phyloP scores from a whole-genome alignment of 352 stramenopile species.

The Phytopythium boreale region DNA sequence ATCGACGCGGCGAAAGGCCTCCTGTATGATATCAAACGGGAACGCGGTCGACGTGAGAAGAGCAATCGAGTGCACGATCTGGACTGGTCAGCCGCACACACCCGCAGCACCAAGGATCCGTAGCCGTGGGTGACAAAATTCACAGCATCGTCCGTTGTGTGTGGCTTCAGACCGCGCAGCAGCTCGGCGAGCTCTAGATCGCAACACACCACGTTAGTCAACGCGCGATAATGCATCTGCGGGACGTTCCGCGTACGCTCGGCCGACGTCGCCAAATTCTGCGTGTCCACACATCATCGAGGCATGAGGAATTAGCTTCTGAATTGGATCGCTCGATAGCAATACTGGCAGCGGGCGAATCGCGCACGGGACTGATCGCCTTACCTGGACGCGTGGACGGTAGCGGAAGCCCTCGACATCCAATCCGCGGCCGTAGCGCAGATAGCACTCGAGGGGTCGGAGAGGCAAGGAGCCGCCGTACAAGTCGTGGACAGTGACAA shows the following conservation, averaged over 20 bases:
- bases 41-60: neutral
- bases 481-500: slow-evolving; percentile 68
- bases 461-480: slow-evolving; percentile 45
- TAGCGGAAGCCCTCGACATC: slow-evolving; percentile 53
- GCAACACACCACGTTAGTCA: slow-evolving; percentile 5
- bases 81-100: slow-evolving; percentile 11
- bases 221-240: neutral
- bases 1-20: slow-evolving; percentile 66
- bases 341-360: no score
- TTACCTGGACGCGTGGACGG: slow-evolving; percentile 37
- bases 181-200: slow-evolving; percentile 39
- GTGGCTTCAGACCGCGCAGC: slow-evolving; percentile 56
- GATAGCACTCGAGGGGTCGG: slow-evolving; percentile 44
- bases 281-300: neutral
- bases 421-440: slow-evolving; percentile 29
- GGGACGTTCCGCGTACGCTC: slow-evolving; percentile 22
- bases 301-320: neutral
- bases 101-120: slow-evolving; percentile 59
- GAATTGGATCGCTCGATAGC: neutral
- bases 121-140: slow-evolving; percentile 79
- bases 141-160: slow-evolving; percentile 48
- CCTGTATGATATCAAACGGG: slow-evolving; percentile 18
- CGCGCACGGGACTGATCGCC: neutral
- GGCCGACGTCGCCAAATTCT: slow-evolving; percentile 36
- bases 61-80: neutral